Evolutionary conservation across 140 eudicot species (phyloP).

Genomic region (Anethum foeniculum): DNA sequence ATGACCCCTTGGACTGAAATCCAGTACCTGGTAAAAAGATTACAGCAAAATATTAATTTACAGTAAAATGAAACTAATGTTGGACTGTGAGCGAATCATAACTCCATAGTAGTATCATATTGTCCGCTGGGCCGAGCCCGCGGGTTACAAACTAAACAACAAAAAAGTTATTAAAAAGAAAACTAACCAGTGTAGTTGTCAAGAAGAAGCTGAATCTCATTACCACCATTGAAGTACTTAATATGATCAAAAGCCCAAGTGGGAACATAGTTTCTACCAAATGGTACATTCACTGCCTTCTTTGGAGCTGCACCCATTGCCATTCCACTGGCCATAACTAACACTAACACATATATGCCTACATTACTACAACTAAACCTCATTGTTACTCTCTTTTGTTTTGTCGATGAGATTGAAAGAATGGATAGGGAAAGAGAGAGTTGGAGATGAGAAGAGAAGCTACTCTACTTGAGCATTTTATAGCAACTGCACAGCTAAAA

Average conservation of each 20-base stretch:
- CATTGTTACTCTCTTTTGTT: background rate
- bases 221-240: slow-evolving; percentile 77
- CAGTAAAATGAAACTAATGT: background rate
- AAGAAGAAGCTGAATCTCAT: slow-evolving; percentile 59
- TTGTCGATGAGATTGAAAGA: background rate
- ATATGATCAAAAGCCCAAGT: slow-evolving; percentile 95
- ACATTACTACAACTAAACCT: background rate
- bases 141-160: background rate
- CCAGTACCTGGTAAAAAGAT: slow-evolving; percentile 27
- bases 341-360: background rate
- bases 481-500: background rate
- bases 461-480: background rate
- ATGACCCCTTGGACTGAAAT: slow-evolving; percentile 61
- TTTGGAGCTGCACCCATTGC: slow-evolving; percentile 46
- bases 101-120: too few species aligned
- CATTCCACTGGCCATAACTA: slow-evolving; percentile 20
- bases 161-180: too few species aligned
- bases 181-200: slow-evolving; percentile 63
- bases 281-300: slow-evolving; percentile 55
- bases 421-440: background rate
- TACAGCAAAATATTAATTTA: too few species aligned
- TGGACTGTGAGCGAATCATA: too few species aligned
- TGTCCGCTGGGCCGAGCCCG: too few species aligned
- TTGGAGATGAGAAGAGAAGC: background rate
- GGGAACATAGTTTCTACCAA: slow-evolving; percentile 82